A percentile compares a stretch with the other conserved stretches of the same genome.
Conservation (phyloP, 257 asterid species). For the Solanum etuberosum region DNA sequence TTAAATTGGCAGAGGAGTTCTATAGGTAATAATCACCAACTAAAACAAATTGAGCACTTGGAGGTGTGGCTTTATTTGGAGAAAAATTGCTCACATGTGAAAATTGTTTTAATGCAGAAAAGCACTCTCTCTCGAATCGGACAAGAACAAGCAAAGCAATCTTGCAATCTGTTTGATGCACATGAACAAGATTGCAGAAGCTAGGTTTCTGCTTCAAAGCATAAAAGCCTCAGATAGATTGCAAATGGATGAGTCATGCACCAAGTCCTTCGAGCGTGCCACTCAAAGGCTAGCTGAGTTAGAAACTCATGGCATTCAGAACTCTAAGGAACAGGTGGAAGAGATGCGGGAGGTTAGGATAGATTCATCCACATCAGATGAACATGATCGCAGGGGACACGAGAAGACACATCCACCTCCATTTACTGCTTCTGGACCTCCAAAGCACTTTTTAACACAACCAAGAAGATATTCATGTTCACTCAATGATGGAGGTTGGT, state of each 20-base stretch:
- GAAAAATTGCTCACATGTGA: neutral
- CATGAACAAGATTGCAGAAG: slow-evolving; percentile 63
- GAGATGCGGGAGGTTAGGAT: neutral
- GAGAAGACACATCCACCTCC: slow-evolving; percentile 6
- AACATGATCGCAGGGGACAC: neutral
- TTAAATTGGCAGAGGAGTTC: slow-evolving; percentile 60
- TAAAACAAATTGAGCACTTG: neutral
- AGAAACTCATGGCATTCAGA: neutral
- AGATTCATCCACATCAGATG: neutral
- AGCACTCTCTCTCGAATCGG: slow-evolving; percentile 65
- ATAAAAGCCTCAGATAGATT: slow-evolving; percentile 31
- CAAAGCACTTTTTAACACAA: slow-evolving; percentile 39
- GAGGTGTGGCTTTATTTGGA: neutral
- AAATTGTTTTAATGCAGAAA: slow-evolving; percentile 42
- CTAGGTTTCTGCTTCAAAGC: slow-evolving; percentile 67
- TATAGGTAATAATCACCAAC: slow-evolving; percentile 41
- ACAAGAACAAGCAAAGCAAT: slow-evolving; percentile 88
- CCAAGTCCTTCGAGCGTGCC: slow-evolving; percentile 50
- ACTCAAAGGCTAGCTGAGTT: slow-evolving; percentile 19
- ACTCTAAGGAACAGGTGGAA: neutral
- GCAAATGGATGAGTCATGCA: slow-evolving; percentile 43
- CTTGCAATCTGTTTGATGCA: slow-evolving; percentile 81
- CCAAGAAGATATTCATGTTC: slow-evolving; percentile 26
- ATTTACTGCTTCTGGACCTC: slow-evolving; percentile 7
- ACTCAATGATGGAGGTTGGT: neutral